phyloP scores from a whole-genome alignment of 2,329 filamentous ascomycete genomes.

The Aspergillus nomiae region DNA sequence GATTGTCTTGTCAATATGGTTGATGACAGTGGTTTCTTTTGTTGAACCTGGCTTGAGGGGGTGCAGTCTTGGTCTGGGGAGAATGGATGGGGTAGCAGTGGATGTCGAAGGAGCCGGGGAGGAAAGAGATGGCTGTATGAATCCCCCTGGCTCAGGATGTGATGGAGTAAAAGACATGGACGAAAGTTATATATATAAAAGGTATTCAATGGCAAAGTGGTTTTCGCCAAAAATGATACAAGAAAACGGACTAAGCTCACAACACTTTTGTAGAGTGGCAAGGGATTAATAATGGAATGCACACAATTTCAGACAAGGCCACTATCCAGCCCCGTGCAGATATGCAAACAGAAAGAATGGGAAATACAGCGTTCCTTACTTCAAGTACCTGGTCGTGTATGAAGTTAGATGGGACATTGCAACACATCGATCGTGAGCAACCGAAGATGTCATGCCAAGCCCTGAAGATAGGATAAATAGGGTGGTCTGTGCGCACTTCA shows the following conservation, averaged over 20 bases:
- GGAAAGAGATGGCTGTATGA: slow-evolving; percentile 39
- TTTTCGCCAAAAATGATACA: neutral
- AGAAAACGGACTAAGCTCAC: neutral
- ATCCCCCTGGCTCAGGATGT: slow-evolving; percentile 37
- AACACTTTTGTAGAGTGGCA: neutral
- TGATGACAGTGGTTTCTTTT: slow-evolving; percentile 61
- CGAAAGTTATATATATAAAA: neutral
- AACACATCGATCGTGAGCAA: neutral
- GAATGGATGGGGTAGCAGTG: slow-evolving; percentile 37
- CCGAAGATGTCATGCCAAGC: slow-evolving; percentile 36
- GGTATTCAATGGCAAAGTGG: neutral
- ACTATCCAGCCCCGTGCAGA: neutral
- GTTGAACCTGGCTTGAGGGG: slow-evolving; percentile 58
- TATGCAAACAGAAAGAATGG: neutral
- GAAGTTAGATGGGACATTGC: neutral
- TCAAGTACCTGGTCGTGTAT: neutral
- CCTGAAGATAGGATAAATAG: slow-evolving; percentile 1
- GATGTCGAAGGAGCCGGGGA: slow-evolving; percentile 55
- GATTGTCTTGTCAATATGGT: slow-evolving; percentile 57
- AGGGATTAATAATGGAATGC: neutral
- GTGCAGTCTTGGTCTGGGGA: slow-evolving; percentile 55
- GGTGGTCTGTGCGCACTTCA: neutral
- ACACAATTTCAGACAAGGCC: neutral
- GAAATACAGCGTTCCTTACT: neutral
- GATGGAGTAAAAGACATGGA: slow-evolving; percentile 16